These are phyloP conservation scores for Scutellaria barbata DNA, from an alignment of 257 asterid species.

Conservation along the genomic window DNA sequence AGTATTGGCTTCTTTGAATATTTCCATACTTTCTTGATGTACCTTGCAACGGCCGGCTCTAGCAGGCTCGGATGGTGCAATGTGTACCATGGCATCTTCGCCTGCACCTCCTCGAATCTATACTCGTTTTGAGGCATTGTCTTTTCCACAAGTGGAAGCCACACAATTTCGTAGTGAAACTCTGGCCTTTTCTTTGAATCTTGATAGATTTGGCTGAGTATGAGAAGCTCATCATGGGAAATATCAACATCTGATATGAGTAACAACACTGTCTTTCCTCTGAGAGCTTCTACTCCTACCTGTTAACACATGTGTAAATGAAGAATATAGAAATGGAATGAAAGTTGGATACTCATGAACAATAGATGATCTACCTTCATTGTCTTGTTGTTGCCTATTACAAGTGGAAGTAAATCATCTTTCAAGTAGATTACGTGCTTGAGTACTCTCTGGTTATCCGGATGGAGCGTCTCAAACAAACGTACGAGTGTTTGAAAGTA, in stretches of 20 bases:
- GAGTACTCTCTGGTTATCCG: conserved; percentile 68
- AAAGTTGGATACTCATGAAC: neutral
- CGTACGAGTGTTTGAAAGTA: conserved; percentile 56
- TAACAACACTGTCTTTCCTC: conserved; percentile 68
- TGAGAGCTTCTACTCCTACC: conserved; percentile 60
- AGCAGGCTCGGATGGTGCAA: conserved; percentile 63
- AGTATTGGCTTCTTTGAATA: conserved; percentile 69
- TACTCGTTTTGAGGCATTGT: conserved; percentile 41
- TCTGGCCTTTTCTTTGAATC: conserved; percentile 52
- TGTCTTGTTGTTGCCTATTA: conserved; percentile 47
- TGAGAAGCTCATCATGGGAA: conserved; percentile 58
- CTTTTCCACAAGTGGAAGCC: conserved; percentile 71
- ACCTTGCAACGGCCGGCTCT: conserved; percentile 67
- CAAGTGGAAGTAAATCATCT: conserved; percentile 67
- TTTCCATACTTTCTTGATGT: conserved; percentile 68
- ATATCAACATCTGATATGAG: conserved; percentile 74
- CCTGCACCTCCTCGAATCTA: conserved; percentile 52
- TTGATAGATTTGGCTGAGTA: conserved; percentile 51
- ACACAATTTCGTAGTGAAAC: conserved; percentile 67
- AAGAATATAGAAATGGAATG: neutral
- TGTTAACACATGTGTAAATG: conserved; percentile 15
- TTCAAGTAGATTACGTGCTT: conserved; percentile 56
- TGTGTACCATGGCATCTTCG: conserved; percentile 82
- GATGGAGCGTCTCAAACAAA: conserved; percentile 60
- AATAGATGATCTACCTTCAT: conserved; percentile 44